Percentiles rank a stretch among this genome's conserved stretches.
Conservation (phyloP, 176 grass and related monocot genomes). For the Pharus latifolius region DNA sequence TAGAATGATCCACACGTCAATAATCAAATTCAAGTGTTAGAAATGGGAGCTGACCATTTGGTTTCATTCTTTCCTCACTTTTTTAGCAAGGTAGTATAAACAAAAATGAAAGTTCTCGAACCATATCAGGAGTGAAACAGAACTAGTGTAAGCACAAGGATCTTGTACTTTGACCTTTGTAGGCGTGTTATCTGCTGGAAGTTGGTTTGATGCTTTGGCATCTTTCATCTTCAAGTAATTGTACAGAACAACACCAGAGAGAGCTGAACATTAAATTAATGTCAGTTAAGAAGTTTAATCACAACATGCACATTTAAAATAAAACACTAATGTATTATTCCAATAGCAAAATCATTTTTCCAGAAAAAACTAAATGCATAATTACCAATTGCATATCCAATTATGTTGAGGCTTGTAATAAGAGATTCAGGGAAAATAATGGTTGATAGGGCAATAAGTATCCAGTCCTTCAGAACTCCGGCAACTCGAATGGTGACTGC, state of each 20-base stretch:
- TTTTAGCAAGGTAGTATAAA: neutral
- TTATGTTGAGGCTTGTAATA: slow-evolving; percentile 98
- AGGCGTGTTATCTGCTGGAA: slow-evolving; percentile 48
- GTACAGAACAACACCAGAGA: slow-evolving; percentile 94
- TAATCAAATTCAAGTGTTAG: neutral
- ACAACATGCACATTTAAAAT: neutral
- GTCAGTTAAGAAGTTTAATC: slow-evolving; percentile 1
- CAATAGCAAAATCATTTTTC: neutral
- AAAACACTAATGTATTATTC: slow-evolving; percentile 5
- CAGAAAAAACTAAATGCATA: slow-evolving; percentile 4
- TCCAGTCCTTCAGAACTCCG: slow-evolving; percentile 99
- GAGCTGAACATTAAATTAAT: slow-evolving; percentile 41
- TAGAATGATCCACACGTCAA: neutral
- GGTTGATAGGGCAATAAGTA: slow-evolving; percentile 95
- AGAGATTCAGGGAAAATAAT: slow-evolving; percentile 94
- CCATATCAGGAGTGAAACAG: too few relatives aligned
- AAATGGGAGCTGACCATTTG: neutral
- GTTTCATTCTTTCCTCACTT: neutral
- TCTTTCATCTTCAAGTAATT: slow-evolving; percentile 99
- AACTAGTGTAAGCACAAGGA: too few relatives aligned
- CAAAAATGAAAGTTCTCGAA: neutral
- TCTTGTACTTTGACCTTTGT: slow-evolving; percentile 36
- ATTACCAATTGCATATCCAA: slow-evolving; percentile 95
- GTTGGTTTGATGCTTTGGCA: slow-evolving; percentile 54
- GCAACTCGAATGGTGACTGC: slow-evolving; percentile 95